These are phyloP conservation scores for Poa pratensis DNA, from an alignment of 176 grass and related monocot genomes.

Conservation along the genomic window DNA sequence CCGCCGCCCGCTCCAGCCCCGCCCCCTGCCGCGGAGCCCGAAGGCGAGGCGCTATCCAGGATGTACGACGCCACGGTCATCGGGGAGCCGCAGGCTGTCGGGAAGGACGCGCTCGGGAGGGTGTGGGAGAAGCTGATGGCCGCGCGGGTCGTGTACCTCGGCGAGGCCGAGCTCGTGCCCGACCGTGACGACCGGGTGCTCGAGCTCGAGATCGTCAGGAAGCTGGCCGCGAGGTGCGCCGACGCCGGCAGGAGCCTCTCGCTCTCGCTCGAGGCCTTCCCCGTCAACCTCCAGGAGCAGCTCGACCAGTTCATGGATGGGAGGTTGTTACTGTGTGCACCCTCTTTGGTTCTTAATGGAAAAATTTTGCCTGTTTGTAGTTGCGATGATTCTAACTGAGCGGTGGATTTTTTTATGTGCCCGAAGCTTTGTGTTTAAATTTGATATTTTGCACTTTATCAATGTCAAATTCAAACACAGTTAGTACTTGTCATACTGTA, in stretches of 20 bases:
- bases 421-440: background rate
- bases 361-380: background rate
- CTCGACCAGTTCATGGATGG: conserved; percentile 81
- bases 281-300: conserved; percentile 77
- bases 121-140: conserved; percentile 99
- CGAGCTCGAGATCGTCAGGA: conserved; percentile 85
- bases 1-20: conserved; percentile 15
- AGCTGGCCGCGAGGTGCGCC: conserved; percentile 56
- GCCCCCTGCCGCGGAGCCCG: conserved; percentile 30
- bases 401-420: background rate
- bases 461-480: background rate
- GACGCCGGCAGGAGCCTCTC: conserved; percentile 64
- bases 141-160: conserved; percentile 89
- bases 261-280: conserved; percentile 80
- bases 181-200: conserved; percentile 79
- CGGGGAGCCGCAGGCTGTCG: conserved; percentile 86
- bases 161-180: conserved; percentile 90
- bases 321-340: conserved; percentile 49
- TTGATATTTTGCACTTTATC: background rate
- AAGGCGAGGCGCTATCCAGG: conserved; percentile 67
- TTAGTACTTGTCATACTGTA: background rate
- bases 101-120: conserved; percentile 74
- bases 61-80: conserved; percentile 96
- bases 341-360: background rate
- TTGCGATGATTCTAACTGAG: background rate